Evolutionary conservation across 2,329 filamentous ascomycete genomes (phyloP), one percentile per base, ranked within the genome.

Genomic region (Beauveria sp.): DNA sequence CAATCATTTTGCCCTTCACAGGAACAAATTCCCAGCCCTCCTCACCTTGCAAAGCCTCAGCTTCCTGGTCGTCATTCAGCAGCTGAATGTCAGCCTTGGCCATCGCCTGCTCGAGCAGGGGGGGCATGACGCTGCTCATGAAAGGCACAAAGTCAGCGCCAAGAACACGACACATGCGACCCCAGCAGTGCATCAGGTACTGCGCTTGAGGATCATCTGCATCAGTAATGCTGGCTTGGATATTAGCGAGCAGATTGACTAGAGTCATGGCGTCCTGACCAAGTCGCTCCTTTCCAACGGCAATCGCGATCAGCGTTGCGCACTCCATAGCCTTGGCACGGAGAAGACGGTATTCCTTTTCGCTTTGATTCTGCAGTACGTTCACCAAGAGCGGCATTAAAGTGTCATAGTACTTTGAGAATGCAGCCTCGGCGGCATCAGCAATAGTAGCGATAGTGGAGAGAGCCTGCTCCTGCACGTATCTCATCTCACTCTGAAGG

Each of bases 321-420:
- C 95, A 99, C 76, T 99, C 95, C 95, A 99, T 99, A 3, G 95
- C 95, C 80, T 99, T 99, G 55, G 95, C 95, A 62, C 93, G 86
- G 45, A 99, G 83, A 52, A 98, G 79, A 59, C 93, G 85, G 75
- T 93, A 93, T 70, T 99, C 95, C 77, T 96, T 97, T 58, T 93
- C 91, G 69, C 93, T 93, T 70, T 97, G 92, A 67, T 92, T 86
- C 70, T 88, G 88, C 56, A 99, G 78, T 10, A 98, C 93, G 64
- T 88, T 90, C 74, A 98, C 93, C 8, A 99, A 82, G 54, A 97
- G 80, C 18, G 95, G 95, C 95, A 99, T 99, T 43, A 99, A 81
- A 7, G 89, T 93, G 66, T 93, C 89, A 74, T 99, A 99, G 77
- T 96, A 99, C 75, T 93, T 93, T 56, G 88, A 86, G 70, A 99